Evolutionary conservation across 176 grass and related monocot genomes (phyloP).

Genomic region (Musa beccarii): DNA sequence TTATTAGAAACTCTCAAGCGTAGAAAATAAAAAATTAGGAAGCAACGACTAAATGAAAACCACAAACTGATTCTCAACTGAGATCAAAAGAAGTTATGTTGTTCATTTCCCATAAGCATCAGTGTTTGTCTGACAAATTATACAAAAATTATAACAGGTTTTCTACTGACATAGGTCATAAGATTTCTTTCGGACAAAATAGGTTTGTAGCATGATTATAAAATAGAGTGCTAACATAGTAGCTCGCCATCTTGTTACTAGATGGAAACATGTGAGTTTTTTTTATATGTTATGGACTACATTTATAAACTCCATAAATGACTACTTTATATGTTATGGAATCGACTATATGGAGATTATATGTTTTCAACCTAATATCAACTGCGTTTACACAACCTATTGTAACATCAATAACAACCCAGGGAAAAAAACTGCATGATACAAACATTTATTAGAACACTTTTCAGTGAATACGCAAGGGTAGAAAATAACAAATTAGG

Average conservation of each 20-base stretch:
- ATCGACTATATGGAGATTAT: neutral
- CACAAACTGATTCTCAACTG: neutral
- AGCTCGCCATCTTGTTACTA: too few relatives aligned
- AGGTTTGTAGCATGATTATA: neutral
- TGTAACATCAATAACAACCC: neutral
- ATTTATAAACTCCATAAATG: neutral
- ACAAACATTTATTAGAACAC: neutral
- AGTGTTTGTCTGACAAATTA: neutral
- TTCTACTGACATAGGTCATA: neutral
- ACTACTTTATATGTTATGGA: neutral
- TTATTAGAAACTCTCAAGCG: neutral
- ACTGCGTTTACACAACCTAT: neutral
- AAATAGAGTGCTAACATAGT: too few relatives aligned
- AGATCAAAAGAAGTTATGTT: neutral
- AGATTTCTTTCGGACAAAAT: neutral
- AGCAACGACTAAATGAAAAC: neutral
- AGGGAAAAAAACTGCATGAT: neutral
- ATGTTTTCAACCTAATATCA: neutral
- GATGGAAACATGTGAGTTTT: too few relatives aligned
- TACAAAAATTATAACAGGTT: neutral
- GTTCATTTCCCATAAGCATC: neutral
- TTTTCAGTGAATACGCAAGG: neutral
- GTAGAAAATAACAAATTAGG: neutral
- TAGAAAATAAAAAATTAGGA: neutral
- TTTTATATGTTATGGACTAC: too few relatives aligned